Evolutionary conservation across 768 basidiomycete species (phyloP), one percentile per base, ranked within the genome.

Genomic region (Tulasnella calospora): DNA sequence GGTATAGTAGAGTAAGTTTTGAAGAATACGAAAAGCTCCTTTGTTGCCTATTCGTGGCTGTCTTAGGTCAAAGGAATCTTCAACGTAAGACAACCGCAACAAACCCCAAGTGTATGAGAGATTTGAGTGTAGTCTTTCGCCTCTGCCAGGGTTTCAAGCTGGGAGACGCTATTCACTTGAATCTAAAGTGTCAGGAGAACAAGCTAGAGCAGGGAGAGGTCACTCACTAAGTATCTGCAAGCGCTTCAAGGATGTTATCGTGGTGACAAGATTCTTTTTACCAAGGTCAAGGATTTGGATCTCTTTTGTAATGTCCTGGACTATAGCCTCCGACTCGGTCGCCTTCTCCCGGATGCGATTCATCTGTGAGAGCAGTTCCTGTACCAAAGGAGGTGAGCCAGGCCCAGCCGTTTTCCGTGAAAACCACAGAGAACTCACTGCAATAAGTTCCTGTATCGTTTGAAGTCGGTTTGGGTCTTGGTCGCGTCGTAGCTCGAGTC

Each of bases 321-420:
- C 98, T 71, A 99, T 94, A 1, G 95, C 95, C 82, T 99, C 98
- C 3, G 95, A 96, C 83, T 99, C 98, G 0, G 95, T 94, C 0
- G 97, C 96, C 83, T 98, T 98, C 85, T 98, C 96, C 67, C 95
- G 90, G 81, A 99, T 98, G 77, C 93, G 92, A 47, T 93, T 96
- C 90, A 98, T 97, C 86, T 99, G 97, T 36, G 92, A 91, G 71
- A 99, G 88, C 21, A 99, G 88, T 82, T 98, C 96, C 96, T 98
- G 82, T 15, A 69, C 57, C 77, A 8, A 33, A 40, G 71, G 36
- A 73, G 76, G 55, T 72, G 19, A 46, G 36, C 76, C 77, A 82
- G 55, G 80, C 75, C 27, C 71, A 79, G 40, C 67, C 35, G 30
- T 27, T 27, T 30, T 3, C 35, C 35, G 9, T 17, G n/a, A 23